Percentiles rank a stretch among this genome's conserved stretches.
These are phyloP conservation scores for Sclerotinia spermophila DNA, from an alignment of 2,329 filamentous ascomycete genomes.

Conservation along the genomic window DNA sequence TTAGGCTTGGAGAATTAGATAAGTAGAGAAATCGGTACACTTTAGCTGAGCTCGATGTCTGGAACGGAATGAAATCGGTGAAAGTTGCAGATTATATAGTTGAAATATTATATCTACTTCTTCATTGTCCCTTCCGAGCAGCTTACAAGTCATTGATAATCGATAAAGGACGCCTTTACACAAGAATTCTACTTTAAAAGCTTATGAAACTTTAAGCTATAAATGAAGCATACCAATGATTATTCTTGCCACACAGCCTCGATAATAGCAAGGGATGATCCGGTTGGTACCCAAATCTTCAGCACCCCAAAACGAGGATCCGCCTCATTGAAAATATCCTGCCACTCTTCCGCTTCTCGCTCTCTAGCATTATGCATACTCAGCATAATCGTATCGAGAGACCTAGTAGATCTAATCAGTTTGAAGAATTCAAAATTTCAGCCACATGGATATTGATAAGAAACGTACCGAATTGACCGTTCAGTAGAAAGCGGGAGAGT, in stretches of 20 bases:
- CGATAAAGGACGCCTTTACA: background rate
- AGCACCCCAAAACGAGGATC: background rate
- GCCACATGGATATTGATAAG: background rate
- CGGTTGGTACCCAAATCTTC: background rate
- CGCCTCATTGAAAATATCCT: background rate
- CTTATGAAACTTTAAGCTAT: background rate
- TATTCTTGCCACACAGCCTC: background rate
- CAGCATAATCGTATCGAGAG: slow-evolving; percentile 3
- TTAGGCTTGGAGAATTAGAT: no score
- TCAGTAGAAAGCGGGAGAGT: background rate
- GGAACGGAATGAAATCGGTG: background rate
- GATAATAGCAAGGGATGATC: background rate
- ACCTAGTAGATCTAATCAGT: background rate
- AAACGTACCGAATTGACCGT: background rate
- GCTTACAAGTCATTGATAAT: background rate
- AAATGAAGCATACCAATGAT: background rate
- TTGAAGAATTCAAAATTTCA: background rate
- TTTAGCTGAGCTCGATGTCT: background rate
- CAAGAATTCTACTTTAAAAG: background rate
- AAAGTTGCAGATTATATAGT: no score
- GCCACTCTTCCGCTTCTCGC: background rate
- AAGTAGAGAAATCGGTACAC: no score
- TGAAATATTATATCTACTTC: background rate
- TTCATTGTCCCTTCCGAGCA: background rate
- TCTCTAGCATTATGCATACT: background rate